phyloP scores from a whole-genome alignment of 331 rosid genomes.

The Rosa hybrid region DNA sequence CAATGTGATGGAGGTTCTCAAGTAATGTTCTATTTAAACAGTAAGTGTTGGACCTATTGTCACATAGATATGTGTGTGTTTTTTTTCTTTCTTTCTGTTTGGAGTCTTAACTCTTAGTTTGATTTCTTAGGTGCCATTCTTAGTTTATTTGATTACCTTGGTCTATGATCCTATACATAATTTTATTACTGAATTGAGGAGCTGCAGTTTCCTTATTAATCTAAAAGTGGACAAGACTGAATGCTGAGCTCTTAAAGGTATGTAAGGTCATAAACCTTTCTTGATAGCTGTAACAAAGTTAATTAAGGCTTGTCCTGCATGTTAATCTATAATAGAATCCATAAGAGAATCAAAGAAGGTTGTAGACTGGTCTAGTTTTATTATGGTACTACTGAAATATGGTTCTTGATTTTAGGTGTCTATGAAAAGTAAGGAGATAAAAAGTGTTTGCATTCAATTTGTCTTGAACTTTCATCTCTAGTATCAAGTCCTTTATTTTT shows the following conservation, averaged over 20 bases:
- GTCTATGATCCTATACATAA: conserved; percentile 16
- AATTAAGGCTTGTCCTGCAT: not conserved
- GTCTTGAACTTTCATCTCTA: no score
- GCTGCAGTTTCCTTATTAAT: no score
- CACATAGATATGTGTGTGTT: no score
- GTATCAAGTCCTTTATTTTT: no score
- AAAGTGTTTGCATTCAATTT: no score
- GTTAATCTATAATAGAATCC: not conserved
- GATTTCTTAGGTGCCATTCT: conserved; percentile 10
- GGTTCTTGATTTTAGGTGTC: no score
- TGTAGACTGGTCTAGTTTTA: not conserved
- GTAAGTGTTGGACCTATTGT: no score
- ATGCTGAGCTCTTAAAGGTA: conserved; percentile 42
- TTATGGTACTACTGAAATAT: not conserved
- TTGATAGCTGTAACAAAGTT: not conserved
- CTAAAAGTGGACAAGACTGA: conserved; percentile 9
- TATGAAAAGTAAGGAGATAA: no score
- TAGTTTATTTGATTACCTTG: conserved; percentile 2
- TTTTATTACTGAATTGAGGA: conserved; percentile 10
- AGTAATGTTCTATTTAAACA: no score
- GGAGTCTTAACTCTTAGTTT: not conserved
- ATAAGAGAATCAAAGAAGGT: not conserved
- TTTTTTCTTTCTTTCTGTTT: not conserved
- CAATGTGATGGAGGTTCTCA: no score
- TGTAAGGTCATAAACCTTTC: not conserved